Base-by-base conservation (phyloP, 1,284 basidiomycete species). In the Ustilago cynodontis region DNA sequence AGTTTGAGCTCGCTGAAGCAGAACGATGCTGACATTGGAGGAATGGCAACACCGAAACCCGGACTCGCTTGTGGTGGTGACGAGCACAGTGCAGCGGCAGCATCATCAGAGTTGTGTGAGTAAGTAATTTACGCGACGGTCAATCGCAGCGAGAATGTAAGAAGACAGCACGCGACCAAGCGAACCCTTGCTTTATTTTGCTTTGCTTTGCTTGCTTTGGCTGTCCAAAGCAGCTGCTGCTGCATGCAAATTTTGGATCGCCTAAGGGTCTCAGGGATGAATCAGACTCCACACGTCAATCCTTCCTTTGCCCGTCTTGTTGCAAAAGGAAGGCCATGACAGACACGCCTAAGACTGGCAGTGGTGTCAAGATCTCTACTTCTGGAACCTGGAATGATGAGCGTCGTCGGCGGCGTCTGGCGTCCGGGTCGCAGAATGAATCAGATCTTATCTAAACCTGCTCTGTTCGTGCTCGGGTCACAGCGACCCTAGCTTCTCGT, bases 401-500 rank as follows among this genome's bases (percentile, higher is more conserved):
- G 26, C 39, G 55, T 47, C 13, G 41, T 47, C 13, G 41, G 59
- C 45, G 49, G 41, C 24, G 31, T 37, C 8, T 14, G 18, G 31
- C 4, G 14, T 9, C 9, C 49, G 57, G 51, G 52, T 60, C 56
- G 50, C 33, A 54, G 43, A n/a, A 58, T 71, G 68, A 65, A 58
- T 65, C 68, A 71, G 59, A 58, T 50, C 68, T 71, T 71, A 71
- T 71, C 68, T 65, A 71, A 71, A 31, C 31, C 24, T 37, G 11
- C 22, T 28, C 18, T 33, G 31, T 52, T 29, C 4, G 29, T 26
- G 13, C 10, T n/a, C 22, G n/a, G 9, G 7, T 37, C 14, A 13
- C 35, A 11, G 35, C 35, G 35, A 37, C 35, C 14, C 35, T 37
- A 37, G 35, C 31, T 33, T 33, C 31, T 5, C 11, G 31, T 33